phyloP scores from a whole-genome alignment of 2,329 filamentous ascomycete genomes.

The Colletotrichum orbiculare region DNA sequence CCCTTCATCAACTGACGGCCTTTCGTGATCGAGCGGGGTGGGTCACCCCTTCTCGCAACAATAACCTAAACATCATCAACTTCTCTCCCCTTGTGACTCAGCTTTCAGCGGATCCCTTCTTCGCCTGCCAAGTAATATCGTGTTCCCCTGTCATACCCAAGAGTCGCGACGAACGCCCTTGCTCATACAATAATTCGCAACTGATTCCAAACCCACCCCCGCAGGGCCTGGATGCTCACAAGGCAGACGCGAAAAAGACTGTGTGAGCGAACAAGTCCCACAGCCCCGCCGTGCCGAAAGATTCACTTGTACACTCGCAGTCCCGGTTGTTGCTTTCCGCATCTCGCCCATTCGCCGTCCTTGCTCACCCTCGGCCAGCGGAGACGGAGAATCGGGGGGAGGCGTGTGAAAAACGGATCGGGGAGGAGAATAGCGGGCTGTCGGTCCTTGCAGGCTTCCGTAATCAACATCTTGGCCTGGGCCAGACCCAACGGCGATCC shows the following conservation, averaged over 20 bases:
- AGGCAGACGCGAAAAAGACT: too few relatives aligned
- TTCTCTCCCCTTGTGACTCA: too few relatives aligned
- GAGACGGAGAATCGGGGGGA: too few relatives aligned
- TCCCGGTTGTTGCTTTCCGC: constrained; percentile 15
- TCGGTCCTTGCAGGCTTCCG: constrained; percentile 20
- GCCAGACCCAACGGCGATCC: neutral
- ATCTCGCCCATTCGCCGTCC: constrained; percentile 8
- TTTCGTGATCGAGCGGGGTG: too few relatives aligned
- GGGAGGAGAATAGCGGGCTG: neutral
- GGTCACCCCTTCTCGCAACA: too few relatives aligned
- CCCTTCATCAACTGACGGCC: too few relatives aligned
- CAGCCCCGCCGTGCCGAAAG: constrained; percentile 20
- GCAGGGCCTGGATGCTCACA: neutral
- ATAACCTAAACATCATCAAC: too few relatives aligned
- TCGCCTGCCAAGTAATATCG: too few relatives aligned
- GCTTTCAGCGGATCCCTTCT: too few relatives aligned
- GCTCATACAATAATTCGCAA: neutral
- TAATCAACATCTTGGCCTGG: constrained; percentile 1
- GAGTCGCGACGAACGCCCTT: too few relatives aligned
- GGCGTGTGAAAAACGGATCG: neutral
- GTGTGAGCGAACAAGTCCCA: neutral
- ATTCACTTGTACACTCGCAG: neutral
- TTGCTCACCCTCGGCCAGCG: too few relatives aligned
- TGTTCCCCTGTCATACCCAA: too few relatives aligned
- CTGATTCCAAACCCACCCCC: constrained; percentile 3